Percentiles rank a stretch among this genome's conserved stretches.
These are phyloP conservation scores for Microsporum canis DNA, from an alignment of 2,329 filamentous ascomycete genomes.

Conservation along the genomic window DNA sequence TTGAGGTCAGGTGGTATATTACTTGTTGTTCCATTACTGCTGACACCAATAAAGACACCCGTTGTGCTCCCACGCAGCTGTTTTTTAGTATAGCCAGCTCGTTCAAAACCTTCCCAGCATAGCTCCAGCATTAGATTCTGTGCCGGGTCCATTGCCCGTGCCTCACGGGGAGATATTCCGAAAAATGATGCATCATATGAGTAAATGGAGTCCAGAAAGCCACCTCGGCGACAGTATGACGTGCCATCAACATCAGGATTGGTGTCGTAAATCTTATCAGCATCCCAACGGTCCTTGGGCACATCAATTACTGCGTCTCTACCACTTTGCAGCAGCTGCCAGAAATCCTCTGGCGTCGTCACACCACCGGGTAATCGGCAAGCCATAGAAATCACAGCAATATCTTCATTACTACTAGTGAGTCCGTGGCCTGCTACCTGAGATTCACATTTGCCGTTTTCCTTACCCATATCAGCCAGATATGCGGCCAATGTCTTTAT, in stretches of 20 bases:
- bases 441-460: neutral
- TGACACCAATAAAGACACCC: neutral
- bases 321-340: neutral
- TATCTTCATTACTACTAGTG: neutral
- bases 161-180: slow-evolving; percentile 11
- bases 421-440: neutral
- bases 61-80: neutral
- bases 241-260: neutral
- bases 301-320: neutral
- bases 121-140: slow-evolving; percentile 64
- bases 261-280: neutral
- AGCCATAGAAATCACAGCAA: slow-evolving; percentile 7
- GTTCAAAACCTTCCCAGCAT: slow-evolving; percentile 71
- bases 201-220: slow-evolving; percentile 1
- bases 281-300: slow-evolving; percentile 5
- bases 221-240: neutral
- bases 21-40: neutral
- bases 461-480: neutral
- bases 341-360: neutral
- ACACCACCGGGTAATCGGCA: slow-evolving; percentile 8
- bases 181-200: slow-evolving; percentile 2
- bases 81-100: slow-evolving; percentile 52
- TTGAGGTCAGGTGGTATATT: neutral
- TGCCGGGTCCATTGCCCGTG: slow-evolving; percentile 35
- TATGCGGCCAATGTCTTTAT: slow-evolving; percentile 5